Evolutionary conservation across 805 yeast species (phyloP).

Genomic region (Myxozyma nipponensis): DNA sequence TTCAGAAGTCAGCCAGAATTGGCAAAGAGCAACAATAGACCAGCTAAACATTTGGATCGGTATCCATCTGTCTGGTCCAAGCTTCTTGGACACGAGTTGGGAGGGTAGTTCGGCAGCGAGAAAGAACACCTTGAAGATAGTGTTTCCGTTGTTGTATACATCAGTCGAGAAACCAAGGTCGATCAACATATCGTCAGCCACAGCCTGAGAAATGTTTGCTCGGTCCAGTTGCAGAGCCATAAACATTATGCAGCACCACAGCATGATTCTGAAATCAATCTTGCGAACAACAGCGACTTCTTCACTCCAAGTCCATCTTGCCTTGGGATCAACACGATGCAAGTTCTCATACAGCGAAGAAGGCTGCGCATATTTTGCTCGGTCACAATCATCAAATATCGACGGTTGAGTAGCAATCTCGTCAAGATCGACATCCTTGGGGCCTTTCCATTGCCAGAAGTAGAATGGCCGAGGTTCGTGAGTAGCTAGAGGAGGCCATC

Average conservation of each 20-base stretch:
- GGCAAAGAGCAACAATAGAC: slow-evolving; percentile 54
- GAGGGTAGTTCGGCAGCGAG: slow-evolving; percentile 60
- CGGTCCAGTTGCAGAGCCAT: slow-evolving; percentile 55
- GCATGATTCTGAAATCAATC: slow-evolving; percentile 50
- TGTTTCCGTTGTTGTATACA: slow-evolving; percentile 33
- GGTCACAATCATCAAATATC: slow-evolving; percentile 25
- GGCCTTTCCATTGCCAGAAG: slow-evolving; percentile 16
- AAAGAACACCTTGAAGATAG: slow-evolving; percentile 52
- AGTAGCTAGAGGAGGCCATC: slow-evolving; percentile 24
- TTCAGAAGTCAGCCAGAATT: slow-evolving; percentile 43
- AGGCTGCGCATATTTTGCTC: slow-evolving; percentile 15
- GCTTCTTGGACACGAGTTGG: slow-evolving; percentile 57
- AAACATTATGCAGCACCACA: slow-evolving; percentile 55
- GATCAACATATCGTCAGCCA: slow-evolving; percentile 50
- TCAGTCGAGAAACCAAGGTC: slow-evolving; percentile 53
- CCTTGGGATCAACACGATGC: slow-evolving; percentile 53
- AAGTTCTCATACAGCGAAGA: slow-evolving; percentile 23
- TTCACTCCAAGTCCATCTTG: slow-evolving; percentile 53
- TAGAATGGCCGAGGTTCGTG: slow-evolving; percentile 11
- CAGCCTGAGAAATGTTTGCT: slow-evolving; percentile 52
- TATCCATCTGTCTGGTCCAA: slow-evolving; percentile 63
- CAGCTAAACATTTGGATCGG: slow-evolving; percentile 55
- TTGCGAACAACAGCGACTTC: slow-evolving; percentile 50
- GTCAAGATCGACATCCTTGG: slow-evolving; percentile 12
- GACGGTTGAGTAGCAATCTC: slow-evolving; percentile 20